Percentiles rank a stretch among this genome's conserved stretches.
Conservation (phyloP, 352 stramenopile species). For the Blastocystis sp. region DNA sequence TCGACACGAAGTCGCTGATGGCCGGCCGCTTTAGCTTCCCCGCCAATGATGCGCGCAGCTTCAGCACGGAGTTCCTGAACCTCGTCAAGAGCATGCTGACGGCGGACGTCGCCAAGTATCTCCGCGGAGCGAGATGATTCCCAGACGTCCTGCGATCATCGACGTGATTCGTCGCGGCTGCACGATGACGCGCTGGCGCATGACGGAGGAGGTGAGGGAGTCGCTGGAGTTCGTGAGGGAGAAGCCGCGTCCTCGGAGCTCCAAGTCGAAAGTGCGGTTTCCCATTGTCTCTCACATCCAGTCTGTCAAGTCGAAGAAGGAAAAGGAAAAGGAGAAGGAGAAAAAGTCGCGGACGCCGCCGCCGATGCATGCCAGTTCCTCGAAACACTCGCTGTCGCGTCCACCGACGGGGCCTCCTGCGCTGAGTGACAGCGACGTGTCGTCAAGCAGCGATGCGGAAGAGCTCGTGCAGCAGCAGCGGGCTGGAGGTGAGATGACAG, state of each 20-base stretch:
- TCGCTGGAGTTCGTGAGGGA: background rate
- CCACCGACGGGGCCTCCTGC: background rate
- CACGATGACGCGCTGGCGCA: slow-evolving; percentile 46
- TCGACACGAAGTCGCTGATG: background rate
- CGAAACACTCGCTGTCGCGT: background rate
- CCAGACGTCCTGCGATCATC: background rate
- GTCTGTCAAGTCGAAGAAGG: background rate
- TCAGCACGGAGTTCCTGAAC: slow-evolving; percentile 42
- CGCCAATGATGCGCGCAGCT: background rate
- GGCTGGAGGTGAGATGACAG: slow-evolving; percentile 22
- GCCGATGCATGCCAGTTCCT: background rate
- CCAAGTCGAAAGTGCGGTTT: background rate
- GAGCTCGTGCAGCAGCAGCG: slow-evolving; percentile 48
- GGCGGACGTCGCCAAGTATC: slow-evolving; percentile 12
- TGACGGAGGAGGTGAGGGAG: slow-evolving; percentile 31
- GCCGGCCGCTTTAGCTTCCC: background rate
- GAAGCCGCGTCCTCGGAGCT: background rate
- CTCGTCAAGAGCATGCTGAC: slow-evolving; percentile 29
- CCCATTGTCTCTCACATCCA: background rate
- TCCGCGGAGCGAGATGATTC: background rate
- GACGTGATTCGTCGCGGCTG: slow-evolving; percentile 28
- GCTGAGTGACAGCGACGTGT: slow-evolving; percentile 39
- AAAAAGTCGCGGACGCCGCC: background rate
- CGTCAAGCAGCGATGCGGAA: slow-evolving; percentile 47
- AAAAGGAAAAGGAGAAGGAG: background rate